Conservation (phyloP, 1,284 basidiomycete species). For the Sanghuangporus weigelae region DNA sequence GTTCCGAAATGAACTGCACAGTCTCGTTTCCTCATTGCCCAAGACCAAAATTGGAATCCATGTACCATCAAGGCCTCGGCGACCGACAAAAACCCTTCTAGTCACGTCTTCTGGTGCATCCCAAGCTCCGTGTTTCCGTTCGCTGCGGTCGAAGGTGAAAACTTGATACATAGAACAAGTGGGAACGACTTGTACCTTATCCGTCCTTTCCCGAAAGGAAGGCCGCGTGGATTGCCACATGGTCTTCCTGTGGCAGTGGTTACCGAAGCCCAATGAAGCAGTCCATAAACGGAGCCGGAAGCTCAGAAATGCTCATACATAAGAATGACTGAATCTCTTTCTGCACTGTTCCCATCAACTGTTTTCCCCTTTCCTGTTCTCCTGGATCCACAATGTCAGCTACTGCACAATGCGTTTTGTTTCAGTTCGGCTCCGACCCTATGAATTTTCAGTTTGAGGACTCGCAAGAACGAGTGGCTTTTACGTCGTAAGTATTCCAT, state of each 20-base stretch:
- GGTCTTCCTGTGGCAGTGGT: conserved; percentile 9
- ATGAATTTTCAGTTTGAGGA: conserved; percentile 59
- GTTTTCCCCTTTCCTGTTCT: background rate
- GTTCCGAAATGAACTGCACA: background rate
- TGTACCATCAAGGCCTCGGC: background rate
- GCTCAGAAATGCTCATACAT: conserved; percentile 7
- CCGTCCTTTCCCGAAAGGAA: conserved; percentile 3
- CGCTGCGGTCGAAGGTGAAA: background rate
- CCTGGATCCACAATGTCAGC: conserved; percentile 26
- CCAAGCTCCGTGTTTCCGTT: conserved; percentile 6
- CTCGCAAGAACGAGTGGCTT: conserved; percentile 53
- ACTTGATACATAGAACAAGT: background rate
- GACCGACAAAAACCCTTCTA: background rate
- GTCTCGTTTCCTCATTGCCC: background rate
- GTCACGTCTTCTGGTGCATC: background rate
- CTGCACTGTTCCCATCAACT: background rate
- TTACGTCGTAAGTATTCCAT: conserved; percentile 50
- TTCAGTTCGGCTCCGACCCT: conserved; percentile 59
- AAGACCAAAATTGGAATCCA: background rate
- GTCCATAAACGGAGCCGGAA: background rate
- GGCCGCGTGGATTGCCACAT: conserved; percentile 13
- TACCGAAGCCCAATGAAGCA: background rate
- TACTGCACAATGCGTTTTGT: conserved; percentile 42
- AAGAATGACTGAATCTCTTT: background rate
- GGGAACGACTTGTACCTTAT: conserved; percentile 11